phyloP scores from a whole-genome alignment of 352 stramenopile genomes.

The Plasmopara viticola region DNA sequence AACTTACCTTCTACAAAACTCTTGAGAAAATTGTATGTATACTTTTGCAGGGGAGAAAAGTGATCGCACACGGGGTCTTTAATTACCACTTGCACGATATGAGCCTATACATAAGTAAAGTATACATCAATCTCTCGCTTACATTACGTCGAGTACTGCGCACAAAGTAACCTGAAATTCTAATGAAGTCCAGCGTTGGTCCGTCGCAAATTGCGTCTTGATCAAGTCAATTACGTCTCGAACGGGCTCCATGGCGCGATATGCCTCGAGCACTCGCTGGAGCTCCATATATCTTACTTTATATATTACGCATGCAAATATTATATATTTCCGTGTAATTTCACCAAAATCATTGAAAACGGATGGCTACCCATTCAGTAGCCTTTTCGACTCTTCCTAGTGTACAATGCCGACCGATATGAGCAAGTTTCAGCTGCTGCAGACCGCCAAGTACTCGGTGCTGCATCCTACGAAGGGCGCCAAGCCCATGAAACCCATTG shows the following conservation, averaged over 20 bases:
- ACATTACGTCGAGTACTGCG: too few relatives aligned
- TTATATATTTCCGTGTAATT: not conserved
- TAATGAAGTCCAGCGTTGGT: conserved; percentile 40
- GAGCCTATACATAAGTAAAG: conserved; percentile 25
- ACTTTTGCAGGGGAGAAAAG: conserved; percentile 53
- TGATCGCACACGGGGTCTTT: conserved; percentile 48
- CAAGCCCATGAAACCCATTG: conserved; percentile 57
- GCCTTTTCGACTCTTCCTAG: conserved; percentile 7
- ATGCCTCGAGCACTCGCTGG: conserved; percentile 44
- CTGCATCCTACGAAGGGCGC: conserved; percentile 45
- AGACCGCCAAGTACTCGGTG: conserved; percentile 65
- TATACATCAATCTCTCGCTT: not conserved
- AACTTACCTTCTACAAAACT: conserved; percentile 47
- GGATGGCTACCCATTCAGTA: not conserved
- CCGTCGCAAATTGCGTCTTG: conserved; percentile 20
- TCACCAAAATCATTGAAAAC: not conserved
- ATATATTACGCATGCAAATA: not conserved
- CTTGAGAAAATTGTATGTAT: conserved; percentile 71
- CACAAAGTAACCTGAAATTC: conserved; percentile 42
- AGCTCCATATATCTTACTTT: conserved; percentile 12
- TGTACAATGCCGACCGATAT: conserved; percentile 36
- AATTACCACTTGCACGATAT: conserved; percentile 45
- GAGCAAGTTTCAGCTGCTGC: conserved; percentile 52
- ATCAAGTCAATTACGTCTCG: conserved; percentile 33
- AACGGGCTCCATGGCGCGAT: conserved; percentile 58